Base-by-base conservation (phyloP, 1,284 basidiomycete genomes). In the Rhodotorula sp. region DNA sequence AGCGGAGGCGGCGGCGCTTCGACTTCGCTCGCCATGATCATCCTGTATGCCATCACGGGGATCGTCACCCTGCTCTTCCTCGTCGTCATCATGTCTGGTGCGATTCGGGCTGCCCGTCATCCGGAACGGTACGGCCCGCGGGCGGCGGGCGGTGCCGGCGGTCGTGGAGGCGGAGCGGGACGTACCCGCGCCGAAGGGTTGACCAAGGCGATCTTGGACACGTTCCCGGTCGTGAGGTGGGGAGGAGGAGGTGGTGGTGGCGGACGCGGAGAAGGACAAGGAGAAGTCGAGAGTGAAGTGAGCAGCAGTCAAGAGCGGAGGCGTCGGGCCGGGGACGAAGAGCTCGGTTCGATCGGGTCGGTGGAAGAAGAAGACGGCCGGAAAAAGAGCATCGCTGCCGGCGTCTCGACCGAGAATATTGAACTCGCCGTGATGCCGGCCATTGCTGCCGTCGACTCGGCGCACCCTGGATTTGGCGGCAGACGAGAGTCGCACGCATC, bases 211-310 rank as follows among this genome's bases (percentile, higher is more conserved):
- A 93, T 96, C 66, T 83, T 96, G 65, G 93, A 96, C 78, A 95
- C 93, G 1, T 96, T 96, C 83, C 93, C 93, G 2, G 83, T 95
- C 68, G 88, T 95, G 81, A 92, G 93, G 80, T 96, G 94, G 79
- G 87, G 74, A 48, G 58, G 56, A 7, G 70, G 71, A 33, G 65
- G 57, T 12, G 30, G 45, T 26, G 45, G 65, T 46, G 58, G 29
- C 45, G 46, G 60, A 67, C 22, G 69, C 67, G 48, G 64, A 64
- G 51, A 64, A 54, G 61, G 56, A n/a, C 8, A 49, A 15, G 53
- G 15, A 5, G 53, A 29, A 26, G 26, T 26, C 53, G 26, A 54
- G 29, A 29, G 53, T 15, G n/a, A 49, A 7, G 48, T 18, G 26
- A 29, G n/a, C n/a, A 42, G 37, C 37, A 42, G 37, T 14, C 37